Base-by-base conservation (phyloP, 2,329 filamentous ascomycete species). In the Basipetospora chlamydospora region DNA sequence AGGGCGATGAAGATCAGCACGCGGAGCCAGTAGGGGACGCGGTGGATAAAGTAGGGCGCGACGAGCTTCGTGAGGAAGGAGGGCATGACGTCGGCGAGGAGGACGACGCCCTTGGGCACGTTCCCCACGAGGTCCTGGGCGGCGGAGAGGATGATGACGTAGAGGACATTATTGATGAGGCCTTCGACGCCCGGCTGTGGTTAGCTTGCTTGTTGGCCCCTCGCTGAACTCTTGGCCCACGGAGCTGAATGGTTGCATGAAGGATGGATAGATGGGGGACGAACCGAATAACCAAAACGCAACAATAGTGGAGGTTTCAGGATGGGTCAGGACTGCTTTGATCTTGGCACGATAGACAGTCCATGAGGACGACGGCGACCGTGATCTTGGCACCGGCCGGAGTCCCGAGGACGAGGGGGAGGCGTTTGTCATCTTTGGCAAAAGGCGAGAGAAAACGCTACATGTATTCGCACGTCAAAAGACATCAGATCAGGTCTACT, bases 201-300 rank as follows among this genome's bases (percentile, higher is more conserved):
- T 49, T 33, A 49, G 44, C 26, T 17, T n/a, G n/a, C n/a, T n/a
- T n/a, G n/a, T n/a, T n/a, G n/a, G n/a, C n/a, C n/a, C n/a, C n/a
- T n/a, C n/a, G n/a, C n/a, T n/a, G n/a, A n/a, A n/a, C 13, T 23
- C 10, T 6, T 20, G 17, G 3, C 15, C 18, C 16, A 5, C 11
- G 13, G n/a, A n/a, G 5, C 8, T 13, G 15, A 20, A 26, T 26
- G 10, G 34, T 20, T 22, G 20, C 6, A 23, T 23, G 22, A 23
- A 6, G 31, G 11, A 23, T 6, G 6, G 22, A 23, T 23, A 23
- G 11, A 11, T 11, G 21, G 9, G 38, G 41, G 22, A 41, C 42
- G 22, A 63, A 95, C 88, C 88, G 51, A 96, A 92, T 2, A 95
- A 66, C 87, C 87, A 96, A 51, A 96, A 96, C 20, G 88, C 83